Evolutionary conservation across 2,329 filamentous ascomycete species (phyloP), one percentile per base, ranked within the genome.

Genomic region (Penicillium sp.): DNA sequence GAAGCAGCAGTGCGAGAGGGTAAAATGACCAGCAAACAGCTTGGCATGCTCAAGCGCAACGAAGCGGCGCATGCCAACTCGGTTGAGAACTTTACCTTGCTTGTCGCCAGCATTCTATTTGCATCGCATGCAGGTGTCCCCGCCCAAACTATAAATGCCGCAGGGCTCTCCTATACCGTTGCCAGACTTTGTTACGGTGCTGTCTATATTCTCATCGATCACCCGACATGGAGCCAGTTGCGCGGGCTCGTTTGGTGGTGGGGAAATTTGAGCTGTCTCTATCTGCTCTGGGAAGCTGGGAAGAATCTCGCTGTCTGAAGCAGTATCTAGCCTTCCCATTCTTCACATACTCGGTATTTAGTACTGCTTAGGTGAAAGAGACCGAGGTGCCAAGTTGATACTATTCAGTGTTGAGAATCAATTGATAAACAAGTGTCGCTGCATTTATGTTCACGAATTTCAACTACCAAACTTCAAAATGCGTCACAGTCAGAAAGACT

Each of bases 31-130:
- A 71, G 70, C 33, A 58, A 53, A 21, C 74, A 77, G 55, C 68
- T 81, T 14, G 66, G 75, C 3, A 76, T 73, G 67, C 61, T 81
- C 16, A 71, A 71, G 46, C 75, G 79, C 26, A 72, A 75, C 56
- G 76, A 81, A 53, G 61, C 70, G 4, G 78, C 77, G n/a, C 75
- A 78, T 55, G 75, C 76, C 11, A 82, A 81, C 51, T 72, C 76
- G 0, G 72, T 80, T 2, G 63, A 66, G 48, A 66, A 66, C 26
- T 67, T 59, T 28, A 21, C 62, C 2, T 40, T 79, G 76, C 37
- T 66, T 0, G 63, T 63, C 6, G 62, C 55, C 0, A 72, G 72
- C 3, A 65, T 80, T 54, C 42, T 75, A 2, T 72, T 77, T 45
- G 76, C 76, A 0, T 70, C 73, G 2, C 55, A 75, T 13, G 69